Evolutionary conservation across 768 basidiomycete genomes (phyloP), one percentile per base, ranked within the genome.

Genomic region (Cyathus striatus): DNA sequence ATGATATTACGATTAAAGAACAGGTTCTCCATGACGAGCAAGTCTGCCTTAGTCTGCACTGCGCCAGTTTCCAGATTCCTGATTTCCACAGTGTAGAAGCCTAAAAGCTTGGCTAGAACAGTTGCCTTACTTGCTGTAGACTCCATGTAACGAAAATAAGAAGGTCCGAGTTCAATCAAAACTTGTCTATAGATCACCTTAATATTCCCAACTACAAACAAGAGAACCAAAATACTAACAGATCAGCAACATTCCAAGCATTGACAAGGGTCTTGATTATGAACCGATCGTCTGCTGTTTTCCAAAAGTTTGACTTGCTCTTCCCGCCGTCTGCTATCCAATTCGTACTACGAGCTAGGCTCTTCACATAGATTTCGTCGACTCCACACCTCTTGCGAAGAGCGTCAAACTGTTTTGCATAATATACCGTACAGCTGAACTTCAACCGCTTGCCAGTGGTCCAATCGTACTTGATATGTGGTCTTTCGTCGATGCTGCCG

Each of bases 261-360:
- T 84, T 83, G 13, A 92, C 83, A 46, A 90, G 61, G 16, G 87
- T 87, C 75, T 90, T 90, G 68, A 90, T 83, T 51, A 92, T 81
- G 55, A 84, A 88, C 46, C 78, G 68, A 49, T 85, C 78, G 59
- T 92, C 89, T 21, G 63, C 58, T 36, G 85, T 89, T 71, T 85
- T 87, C 84, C 87, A 87, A 55, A 90, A 92, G 49, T 83, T 81
- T 2, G 79, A 79, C 54, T 73, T 76, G 60, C 85, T 87, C 73
- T 90, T 92, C 4, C 89, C 89, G 1, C 89, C 83, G 43, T 80
- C 79, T 0, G 87, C 86, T 10, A 71, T 65, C 87, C 88, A 92
- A 43, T 76, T 79, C 32, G 70, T 64, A 48, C 81, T 79, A 39
- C 64, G 59, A 18, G 70, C 66, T 49, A 90, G 56, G 54, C 84